Base-by-base conservation (phyloP, 768 basidiomycete species). In the Leccinum subgranulosum region DNA sequence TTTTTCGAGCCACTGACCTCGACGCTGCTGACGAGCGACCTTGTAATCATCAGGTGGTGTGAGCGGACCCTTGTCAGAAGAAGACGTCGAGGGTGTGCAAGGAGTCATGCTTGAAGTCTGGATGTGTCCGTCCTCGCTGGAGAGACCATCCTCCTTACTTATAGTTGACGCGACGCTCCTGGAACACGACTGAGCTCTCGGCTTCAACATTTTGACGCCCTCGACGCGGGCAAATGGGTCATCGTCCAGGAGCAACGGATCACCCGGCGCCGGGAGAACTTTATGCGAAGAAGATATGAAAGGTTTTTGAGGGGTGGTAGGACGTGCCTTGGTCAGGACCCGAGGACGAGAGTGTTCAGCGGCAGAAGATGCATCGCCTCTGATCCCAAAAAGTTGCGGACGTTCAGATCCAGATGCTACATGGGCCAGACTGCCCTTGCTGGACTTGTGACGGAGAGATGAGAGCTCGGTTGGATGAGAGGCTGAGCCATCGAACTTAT, bases 151-250 rank as follows among this genome's bases (percentile, higher is more conserved):
- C 15, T 58, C 67, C 43, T 21, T 51, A 19, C 60, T 55, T 31
- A 34, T 46, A 8, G 50, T 54, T 0, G 43, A 27, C 0, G 53
- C 49, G 0, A 45, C 46, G 39, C 47, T 59, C 33, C 29, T 55
- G 3, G 63, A 62, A 0, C 47, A 49, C 3, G 58, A 45, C 10
- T 49, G 41, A n/a, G 21, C 27, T 47, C 59, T 64, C 46, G 61
- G 49, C 31, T 69, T 73, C 36, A 83, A 33, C 74, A 86, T 66
- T 64, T 66, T 79, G 8, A 86, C 83, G 17, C 81, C 83, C 41
- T 80, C 78, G 0, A 67, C 70, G 63, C 79, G 80, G 10, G 84
- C 84, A 68, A 86, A 86, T 4, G 85, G 71, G 19, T 72, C 71
- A 11, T 64, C 63, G 11, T 73, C 72, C n/a, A 72, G 59, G 51